Evolutionary conservation across 1,284 basidiomycete genomes (phyloP).

Genomic region (Tilletia setariae): DNA sequence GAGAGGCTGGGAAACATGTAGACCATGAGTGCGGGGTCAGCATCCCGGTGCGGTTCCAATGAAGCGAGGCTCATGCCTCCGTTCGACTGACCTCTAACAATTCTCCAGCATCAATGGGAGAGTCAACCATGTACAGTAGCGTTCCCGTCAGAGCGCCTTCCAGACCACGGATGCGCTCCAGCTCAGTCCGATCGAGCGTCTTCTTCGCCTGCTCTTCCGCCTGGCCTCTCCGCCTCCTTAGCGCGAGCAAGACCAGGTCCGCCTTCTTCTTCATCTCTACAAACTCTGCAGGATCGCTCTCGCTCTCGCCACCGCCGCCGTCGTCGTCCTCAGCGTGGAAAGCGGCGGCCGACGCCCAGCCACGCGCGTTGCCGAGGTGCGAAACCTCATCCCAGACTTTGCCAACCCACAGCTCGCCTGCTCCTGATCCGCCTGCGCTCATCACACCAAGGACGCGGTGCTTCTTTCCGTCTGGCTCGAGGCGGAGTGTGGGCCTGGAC

Average conservation of each 20-base stretch:
- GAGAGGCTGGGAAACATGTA: slow-evolving; percentile 13
- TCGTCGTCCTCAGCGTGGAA: not conserved
- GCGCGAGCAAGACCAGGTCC: slow-evolving; percentile 30
- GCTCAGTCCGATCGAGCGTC: slow-evolving; percentile 25
- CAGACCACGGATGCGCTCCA: slow-evolving; percentile 34
- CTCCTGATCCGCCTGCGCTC: slow-evolving; percentile 61
- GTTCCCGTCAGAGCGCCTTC: slow-evolving; percentile 38
- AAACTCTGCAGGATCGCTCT: slow-evolving; percentile 67
- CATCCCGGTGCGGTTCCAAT: too few species aligned
- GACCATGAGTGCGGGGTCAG: too few species aligned
- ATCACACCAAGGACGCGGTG: slow-evolving; percentile 62
- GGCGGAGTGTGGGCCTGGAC: slow-evolving; percentile 58
- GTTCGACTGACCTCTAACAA: slow-evolving; percentile 26
- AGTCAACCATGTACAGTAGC: slow-evolving; percentile 56
- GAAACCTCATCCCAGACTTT: slow-evolving; percentile 67
- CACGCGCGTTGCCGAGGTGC: slow-evolving; percentile 57
- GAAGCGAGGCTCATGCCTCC: not conserved
- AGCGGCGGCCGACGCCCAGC: not conserved
- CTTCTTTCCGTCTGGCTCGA: slow-evolving; percentile 56
- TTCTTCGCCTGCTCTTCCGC: slow-evolving; percentile 28
- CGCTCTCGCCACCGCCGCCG: not conserved
- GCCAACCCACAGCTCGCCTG: slow-evolving; percentile 74
- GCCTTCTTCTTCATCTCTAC: slow-evolving; percentile 30
- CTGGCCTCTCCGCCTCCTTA: slow-evolving; percentile 27
- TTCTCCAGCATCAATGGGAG: slow-evolving; percentile 54